Percentiles rank a stretch among this genome's conserved stretches.
Conservation (phyloP, 2,329 filamentous ascomycete species). For the Fusarium temperatum region DNA sequence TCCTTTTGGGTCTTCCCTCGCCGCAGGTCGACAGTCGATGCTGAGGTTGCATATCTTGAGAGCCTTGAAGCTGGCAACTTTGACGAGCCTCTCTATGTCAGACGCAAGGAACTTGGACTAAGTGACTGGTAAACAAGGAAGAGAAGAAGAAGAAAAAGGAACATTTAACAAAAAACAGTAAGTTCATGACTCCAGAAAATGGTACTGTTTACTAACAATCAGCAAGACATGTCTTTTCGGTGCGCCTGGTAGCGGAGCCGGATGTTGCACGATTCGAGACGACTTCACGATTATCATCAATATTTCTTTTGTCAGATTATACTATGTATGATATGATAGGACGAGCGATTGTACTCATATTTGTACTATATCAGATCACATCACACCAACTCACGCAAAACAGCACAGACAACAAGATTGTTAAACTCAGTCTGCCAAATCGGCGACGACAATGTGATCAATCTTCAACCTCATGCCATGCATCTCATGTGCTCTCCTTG, state of each 20-base stretch:
- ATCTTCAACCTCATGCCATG: constrained; percentile 8
- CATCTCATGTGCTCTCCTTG: background rate
- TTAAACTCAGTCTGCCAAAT: constrained; percentile 18
- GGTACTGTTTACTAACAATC: background rate
- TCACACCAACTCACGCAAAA: background rate
- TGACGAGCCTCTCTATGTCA: constrained; percentile 27
- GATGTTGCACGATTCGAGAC: constrained; percentile 5
- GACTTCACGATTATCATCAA: constrained; percentile 10
- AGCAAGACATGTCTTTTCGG: background rate
- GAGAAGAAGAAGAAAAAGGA: background rate
- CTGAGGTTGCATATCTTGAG: constrained; percentile 17
- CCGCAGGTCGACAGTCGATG: constrained; percentile 24
- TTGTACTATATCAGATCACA: background rate
- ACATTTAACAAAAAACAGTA: background rate
- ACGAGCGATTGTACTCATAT: background rate
- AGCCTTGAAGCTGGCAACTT: constrained; percentile 30
- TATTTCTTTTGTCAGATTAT: background rate
- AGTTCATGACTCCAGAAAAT: background rate
- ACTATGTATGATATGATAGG: background rate
- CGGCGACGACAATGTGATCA: constrained; percentile 13
- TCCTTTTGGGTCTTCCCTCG: constrained; percentile 32
- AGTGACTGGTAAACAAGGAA: constrained; percentile 22
- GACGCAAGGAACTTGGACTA: constrained; percentile 21
- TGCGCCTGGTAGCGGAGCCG: constrained; percentile 10
- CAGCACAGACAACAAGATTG: constrained; percentile 4